A percentile compares a stretch with the other conserved stretches of the same genome.
phyloP scores from a whole-genome alignment of 495 filamentous ascomycete genomes.

The Annulohypoxylon nitens region DNA sequence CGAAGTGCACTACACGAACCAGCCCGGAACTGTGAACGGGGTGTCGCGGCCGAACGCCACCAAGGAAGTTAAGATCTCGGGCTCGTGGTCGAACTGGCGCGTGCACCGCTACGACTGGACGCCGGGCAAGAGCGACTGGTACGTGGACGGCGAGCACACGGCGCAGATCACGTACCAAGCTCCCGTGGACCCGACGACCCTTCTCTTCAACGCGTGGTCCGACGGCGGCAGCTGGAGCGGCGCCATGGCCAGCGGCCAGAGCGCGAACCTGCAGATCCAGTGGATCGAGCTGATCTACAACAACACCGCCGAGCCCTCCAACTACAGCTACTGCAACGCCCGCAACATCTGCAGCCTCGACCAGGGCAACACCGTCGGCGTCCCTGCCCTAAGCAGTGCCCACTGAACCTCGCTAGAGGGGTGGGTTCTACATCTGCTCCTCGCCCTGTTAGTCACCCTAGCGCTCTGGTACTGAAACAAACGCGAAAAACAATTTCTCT shows the following conservation, averaged over 20 bases:
- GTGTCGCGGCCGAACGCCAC: conserved; percentile 59
- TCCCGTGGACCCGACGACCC: conserved; percentile 66
- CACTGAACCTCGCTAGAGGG: conserved; percentile 6
- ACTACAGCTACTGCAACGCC: conserved; percentile 36
- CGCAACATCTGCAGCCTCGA: conserved; percentile 48
- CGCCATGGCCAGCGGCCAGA: conserved; percentile 69
- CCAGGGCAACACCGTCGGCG: conserved; percentile 11
- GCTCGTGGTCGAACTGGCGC: conserved; percentile 74
- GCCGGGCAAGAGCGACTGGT: conserved; percentile 71
- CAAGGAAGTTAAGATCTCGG: conserved; percentile 50
- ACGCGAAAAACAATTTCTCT: not conserved
- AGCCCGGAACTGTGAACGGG: conserved; percentile 66
- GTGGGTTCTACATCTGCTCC: not conserved
- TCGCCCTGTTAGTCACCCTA: not conserved
- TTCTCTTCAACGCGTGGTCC: conserved; percentile 82
- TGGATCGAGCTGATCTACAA: conserved; percentile 83
- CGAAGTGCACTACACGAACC: conserved; percentile 78
- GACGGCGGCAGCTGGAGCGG: conserved; percentile 80
- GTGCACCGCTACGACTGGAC: conserved; percentile 81
- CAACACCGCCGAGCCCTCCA: conserved; percentile 51
- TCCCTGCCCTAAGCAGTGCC: conserved; percentile 19
- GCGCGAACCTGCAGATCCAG: conserved; percentile 76
- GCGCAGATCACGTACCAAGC: conserved; percentile 70
- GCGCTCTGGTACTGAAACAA: not conserved
- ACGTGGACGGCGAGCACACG: conserved; percentile 68